Percentiles rank a stretch among this genome's conserved stretches.
phyloP scores from a whole-genome alignment of 345 rosid species.

The Balakata baccata region DNA sequence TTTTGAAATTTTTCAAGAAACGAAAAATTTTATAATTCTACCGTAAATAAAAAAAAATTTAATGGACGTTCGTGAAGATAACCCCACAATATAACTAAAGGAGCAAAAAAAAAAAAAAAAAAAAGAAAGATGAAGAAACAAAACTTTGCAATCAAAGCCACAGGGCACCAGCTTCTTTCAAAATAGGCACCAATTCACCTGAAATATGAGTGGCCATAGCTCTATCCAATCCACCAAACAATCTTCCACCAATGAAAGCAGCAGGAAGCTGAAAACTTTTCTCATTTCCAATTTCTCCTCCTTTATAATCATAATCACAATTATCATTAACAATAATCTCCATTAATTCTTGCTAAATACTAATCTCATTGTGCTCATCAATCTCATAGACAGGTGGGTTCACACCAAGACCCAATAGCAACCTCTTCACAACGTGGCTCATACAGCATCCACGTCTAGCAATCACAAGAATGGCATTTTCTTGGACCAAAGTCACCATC shows the following conservation, averaged over 20 bases:
- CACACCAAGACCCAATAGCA: slow-evolving; percentile 74
- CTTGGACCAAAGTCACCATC: slow-evolving; percentile 43
- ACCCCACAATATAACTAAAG: too few species aligned
- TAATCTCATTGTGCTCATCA: slow-evolving; percentile 50
- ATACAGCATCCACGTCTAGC: slow-evolving; percentile 80
- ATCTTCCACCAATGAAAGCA: slow-evolving; percentile 77
- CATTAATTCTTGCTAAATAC: slow-evolving; percentile 39
- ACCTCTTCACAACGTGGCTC: slow-evolving; percentile 77
- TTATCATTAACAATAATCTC: slow-evolving; percentile 20
- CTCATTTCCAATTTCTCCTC: neutral
- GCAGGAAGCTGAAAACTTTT: slow-evolving; percentile 57
- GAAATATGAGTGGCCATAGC: slow-evolving; percentile 91
- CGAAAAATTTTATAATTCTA: too few species aligned
- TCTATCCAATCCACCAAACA: slow-evolving; percentile 86
- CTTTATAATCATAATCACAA: neutral
- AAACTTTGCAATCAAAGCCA: slow-evolving; percentile 57
- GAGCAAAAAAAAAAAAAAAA: too few species aligned
- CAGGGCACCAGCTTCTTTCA: slow-evolving; percentile 89
- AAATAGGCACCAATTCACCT: slow-evolving; percentile 71
- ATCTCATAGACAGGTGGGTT: slow-evolving; percentile 74
- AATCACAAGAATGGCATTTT: slow-evolving; percentile 76
- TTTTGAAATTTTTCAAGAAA: too few species aligned
- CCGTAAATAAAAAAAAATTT: too few species aligned
- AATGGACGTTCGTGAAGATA: too few species aligned
- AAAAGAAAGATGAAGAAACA: too few species aligned